Evolutionary conservation across 192 early-diverging fungal species (phyloP), one percentile per base, ranked within the genome.

Genomic region (Radiomyces spectabilis): DNA sequence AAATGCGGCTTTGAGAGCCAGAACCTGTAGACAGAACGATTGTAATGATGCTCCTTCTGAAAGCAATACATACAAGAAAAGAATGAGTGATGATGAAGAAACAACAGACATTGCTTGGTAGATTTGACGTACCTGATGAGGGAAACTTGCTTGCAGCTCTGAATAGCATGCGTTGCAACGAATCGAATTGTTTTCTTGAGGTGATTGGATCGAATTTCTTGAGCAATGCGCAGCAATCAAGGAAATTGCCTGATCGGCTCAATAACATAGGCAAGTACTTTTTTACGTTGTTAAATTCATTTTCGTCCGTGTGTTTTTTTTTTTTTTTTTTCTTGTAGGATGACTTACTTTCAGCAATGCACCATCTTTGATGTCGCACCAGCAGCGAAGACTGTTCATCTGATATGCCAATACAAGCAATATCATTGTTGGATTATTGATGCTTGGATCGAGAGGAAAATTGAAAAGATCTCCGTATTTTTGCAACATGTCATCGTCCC

Each of bases 221-320:
- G 0, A 78, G 38, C 8, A 49, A 57, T 18, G 58, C 33, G 27
- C 64, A 67, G 73, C 76, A 78, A 3, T 78, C 72, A 39, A 63
- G 55, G 10, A 66, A 59, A 6, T 64, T 72, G 6, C 68, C 60
- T 5, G 34, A 24, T 22, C 61, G 56, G 1, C 59, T 56, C 51
- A 75, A 33, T 53, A 78, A 63, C 2, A 67, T 60, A 27, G 67
- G 51, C 3, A 74, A 26, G 18, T 68, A 57, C 76, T 78, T 55
- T 33, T 22, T 34, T 0, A 15, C 1, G 5, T 8, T 22, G 29
- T 18, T 12, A n/a, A 39, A 16, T 53, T 31, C 1, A 18, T 18
- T 42, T 7, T 24, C 10, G 38, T 27, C 4, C 13, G 7, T 31
- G 32, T 6, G n/a, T 6, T 30, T 47, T 16, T 26, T 13, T 19